phyloP scores from a whole-genome alignment of 1,284 basidiomycete species.

The Malassezia dermatis region DNA sequence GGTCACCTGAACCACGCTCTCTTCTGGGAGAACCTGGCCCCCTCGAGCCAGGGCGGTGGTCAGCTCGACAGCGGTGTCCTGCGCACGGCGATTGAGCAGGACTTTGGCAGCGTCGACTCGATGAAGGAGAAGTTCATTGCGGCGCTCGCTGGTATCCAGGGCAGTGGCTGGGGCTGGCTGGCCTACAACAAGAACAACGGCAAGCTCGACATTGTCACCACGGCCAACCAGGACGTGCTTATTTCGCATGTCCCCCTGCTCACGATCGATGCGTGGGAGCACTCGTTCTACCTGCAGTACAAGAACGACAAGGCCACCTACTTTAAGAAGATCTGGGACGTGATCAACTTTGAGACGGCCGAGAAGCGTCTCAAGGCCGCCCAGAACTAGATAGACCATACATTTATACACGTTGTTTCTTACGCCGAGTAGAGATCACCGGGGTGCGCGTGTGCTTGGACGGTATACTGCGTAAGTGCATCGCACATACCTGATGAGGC shows the following conservation, averaged over 20 bases:
- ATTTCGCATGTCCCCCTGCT: constrained; percentile 42
- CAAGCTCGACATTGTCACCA: constrained; percentile 41
- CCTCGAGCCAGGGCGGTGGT: constrained; percentile 37
- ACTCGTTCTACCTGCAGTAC: constrained; percentile 46
- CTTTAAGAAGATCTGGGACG: constrained; percentile 47
- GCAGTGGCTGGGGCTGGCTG: constrained; percentile 46
- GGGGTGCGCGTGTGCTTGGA: neutral
- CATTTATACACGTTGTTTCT: neutral
- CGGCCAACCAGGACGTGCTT: constrained; percentile 45
- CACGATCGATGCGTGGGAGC: constrained; percentile 47
- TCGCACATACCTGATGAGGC: constrained; percentile 3
- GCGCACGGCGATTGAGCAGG: constrained; percentile 41
- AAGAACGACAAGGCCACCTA: constrained; percentile 45
- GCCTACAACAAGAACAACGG: constrained; percentile 32
- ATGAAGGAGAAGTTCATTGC: constrained; percentile 39
- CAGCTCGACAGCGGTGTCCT: constrained; percentile 32
- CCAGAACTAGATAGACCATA: constrained; percentile 15
- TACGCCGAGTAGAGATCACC: neutral
- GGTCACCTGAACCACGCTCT: constrained; percentile 48
- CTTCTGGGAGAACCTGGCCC: constrained; percentile 47
- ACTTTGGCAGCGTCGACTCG: constrained; percentile 40
- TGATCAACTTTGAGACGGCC: constrained; percentile 47
- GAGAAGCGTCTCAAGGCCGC: constrained; percentile 42
- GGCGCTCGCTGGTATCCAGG: constrained; percentile 41
- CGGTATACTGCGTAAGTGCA: neutral